phyloP scores from a whole-genome alignment of 805 yeast genomes.

The Candida maesae region DNA sequence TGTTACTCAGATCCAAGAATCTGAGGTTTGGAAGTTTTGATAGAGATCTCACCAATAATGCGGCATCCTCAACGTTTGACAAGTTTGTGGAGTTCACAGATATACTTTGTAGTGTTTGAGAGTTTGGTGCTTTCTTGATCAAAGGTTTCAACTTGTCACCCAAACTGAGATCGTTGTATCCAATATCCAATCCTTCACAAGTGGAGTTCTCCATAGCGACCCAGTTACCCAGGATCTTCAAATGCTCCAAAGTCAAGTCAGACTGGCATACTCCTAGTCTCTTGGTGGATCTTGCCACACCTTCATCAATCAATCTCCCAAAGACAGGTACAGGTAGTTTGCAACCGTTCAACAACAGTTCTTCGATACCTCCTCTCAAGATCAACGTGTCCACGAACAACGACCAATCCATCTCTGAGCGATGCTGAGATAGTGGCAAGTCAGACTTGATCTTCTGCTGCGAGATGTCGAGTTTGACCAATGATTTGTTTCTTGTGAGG shows the following conservation, averaged over 20 bases:
- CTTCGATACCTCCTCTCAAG: constrained; percentile 73
- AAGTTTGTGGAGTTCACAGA: constrained; percentile 66
- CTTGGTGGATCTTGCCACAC: constrained; percentile 47
- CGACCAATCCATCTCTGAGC: constrained; percentile 83
- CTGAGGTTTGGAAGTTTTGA: constrained; percentile 55
- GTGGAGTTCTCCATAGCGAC: constrained; percentile 36
- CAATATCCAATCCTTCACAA: constrained; percentile 73
- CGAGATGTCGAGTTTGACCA: constrained; percentile 64
- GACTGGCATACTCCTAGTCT: constrained; percentile 78
- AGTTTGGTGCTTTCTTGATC: constrained; percentile 18
- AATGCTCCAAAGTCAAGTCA: constrained; percentile 57
- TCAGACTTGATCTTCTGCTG: constrained; percentile 47
- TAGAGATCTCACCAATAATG: constrained; percentile 44
- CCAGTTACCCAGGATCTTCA: constrained; percentile 58
- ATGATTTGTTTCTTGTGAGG: constrained; percentile 54
- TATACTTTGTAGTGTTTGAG: constrained; percentile 38
- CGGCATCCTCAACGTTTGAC: constrained; percentile 46
- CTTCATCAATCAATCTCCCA: constrained; percentile 50
- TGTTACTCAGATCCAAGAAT: constrained; percentile 72
- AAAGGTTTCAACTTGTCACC: constrained; percentile 29
- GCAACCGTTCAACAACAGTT: constrained; percentile 76
- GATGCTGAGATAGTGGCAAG: constrained; percentile 33
- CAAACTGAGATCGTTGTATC: constrained; percentile 64
- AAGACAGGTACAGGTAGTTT: constrained; percentile 56
- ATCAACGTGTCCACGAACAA: constrained; percentile 65